Base-by-base conservation (phyloP, 176 grass and related monocot species). In the Thinopyrum elongatum region DNA sequence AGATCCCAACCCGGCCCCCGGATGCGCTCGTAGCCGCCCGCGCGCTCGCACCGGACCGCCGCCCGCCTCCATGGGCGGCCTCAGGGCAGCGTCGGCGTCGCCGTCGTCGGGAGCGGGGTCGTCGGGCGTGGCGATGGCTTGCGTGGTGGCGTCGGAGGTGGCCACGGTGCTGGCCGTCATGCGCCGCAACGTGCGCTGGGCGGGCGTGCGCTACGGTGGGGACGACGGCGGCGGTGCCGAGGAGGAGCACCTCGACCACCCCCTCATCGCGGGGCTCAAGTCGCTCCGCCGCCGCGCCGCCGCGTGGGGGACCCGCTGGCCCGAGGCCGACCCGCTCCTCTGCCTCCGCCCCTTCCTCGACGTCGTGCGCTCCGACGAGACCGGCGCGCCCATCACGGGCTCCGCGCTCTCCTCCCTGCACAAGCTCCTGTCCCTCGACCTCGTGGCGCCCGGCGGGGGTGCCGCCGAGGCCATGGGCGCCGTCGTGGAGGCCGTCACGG, bases 181-280 rank as follows among this genome's bases (percentile, higher is more conserved):
- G 97, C 92, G 97, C 76, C 92, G 94, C 81, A 99, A 99, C 88
- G 97, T 99, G 38, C 88, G 97, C 31, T 99, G 97, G 97, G 94
- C 91, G 13, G 91, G 84, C 33, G 89, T 91, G 28, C 86, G 88
- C 64, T 96, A 94, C 66, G 92, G 92, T 80, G 88, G 82, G 22
- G 87, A 70, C 69, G 94, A 84, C 35, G 86, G 39, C n/a, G 69
- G 36, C 69, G 70, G 79, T 3, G 88, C 72, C 66, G 88, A 85
- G 42, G 97, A 99, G 60, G 90, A 95, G 41, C 86, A 91, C 79
- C 72, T 92, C 2, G 97, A 95, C 78, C 97, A 95, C 84, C 88
- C 90, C 1, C 91, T 98, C 31, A 80, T 98, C 78, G 90, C 82
- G 13, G 91, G 88, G 26, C 93, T 98, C 74, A 95, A 95, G 80